Percentiles rank a stretch among this genome's conserved stretches.
Evolutionary conservation across 2,329 filamentous ascomycete genomes (phyloP).

Genomic region (Fusarium globosum): DNA sequence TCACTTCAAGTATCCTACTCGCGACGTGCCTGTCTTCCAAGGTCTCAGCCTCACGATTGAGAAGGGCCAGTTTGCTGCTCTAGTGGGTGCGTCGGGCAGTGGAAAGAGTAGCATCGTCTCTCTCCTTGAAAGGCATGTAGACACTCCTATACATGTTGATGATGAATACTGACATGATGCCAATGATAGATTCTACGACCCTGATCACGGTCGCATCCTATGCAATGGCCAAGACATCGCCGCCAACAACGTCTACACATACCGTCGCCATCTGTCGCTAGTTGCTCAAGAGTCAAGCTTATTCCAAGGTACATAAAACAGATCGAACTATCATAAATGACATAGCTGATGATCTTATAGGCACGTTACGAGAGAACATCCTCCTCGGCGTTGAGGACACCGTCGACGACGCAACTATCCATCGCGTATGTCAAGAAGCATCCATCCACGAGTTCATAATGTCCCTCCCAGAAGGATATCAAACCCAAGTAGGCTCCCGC

Average conservation of each 20-base stretch:
- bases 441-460: slow-evolving; percentile 78
- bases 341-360: slow-evolving; percentile 18
- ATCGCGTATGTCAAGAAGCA: slow-evolving; percentile 67
- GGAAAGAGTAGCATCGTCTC: slow-evolving; percentile 79
- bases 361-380: slow-evolving; percentile 68
- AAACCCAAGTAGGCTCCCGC: slow-evolving; percentile 73
- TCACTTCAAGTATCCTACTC: slow-evolving; percentile 70
- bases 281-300: slow-evolving; percentile 81
- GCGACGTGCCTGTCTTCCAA: slow-evolving; percentile 66
- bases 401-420: slow-evolving; percentile 62
- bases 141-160: too few relatives aligned
- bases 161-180: accelerated
- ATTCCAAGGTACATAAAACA: slow-evolving; percentile 69
- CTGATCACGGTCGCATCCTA: slow-evolving; percentile 70
- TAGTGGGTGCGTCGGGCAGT: slow-evolving; percentile 76
- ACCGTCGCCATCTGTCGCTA: slow-evolving; percentile 73
- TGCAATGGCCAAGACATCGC: slow-evolving; percentile 71
- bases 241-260: slow-evolving; percentile 67
- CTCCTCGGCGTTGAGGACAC: slow-evolving; percentile 69
- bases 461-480: slow-evolving; percentile 74
- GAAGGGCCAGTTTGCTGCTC: slow-evolving; percentile 75
- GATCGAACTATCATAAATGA: accelerated
- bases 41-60: slow-evolving; percentile 72
- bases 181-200: slow-evolving; percentile 70
- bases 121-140: slow-evolving; percentile 61